Base-by-base conservation (phyloP, 805 yeast species). In the Barnettozyma populi region DNA sequence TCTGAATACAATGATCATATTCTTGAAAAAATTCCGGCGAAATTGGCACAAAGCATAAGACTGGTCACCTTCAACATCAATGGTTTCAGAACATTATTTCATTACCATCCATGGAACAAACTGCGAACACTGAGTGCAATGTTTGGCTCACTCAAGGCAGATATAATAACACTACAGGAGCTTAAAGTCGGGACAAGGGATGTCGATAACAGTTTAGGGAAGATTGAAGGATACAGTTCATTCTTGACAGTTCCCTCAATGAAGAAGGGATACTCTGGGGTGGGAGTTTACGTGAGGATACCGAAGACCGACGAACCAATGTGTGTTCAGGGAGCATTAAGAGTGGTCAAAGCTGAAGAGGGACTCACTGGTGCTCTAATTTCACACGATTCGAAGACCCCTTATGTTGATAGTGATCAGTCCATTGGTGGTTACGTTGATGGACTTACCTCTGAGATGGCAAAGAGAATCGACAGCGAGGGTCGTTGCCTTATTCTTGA, bases 261-360 rank as follows among this genome's bases (percentile, higher is more conserved):
- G 2, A 86, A 80, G 60, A 86, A 81, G 59, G 98, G 98, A 0
- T 94, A 94, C 62, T 79, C 92, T 47, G 99, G 99, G 0, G 97
- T 92, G 1, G 95, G 90, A 0, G 76, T 92, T 3, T 92, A 87
- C 66, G 74, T 87, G 2, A 68, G 90, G 41, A 64, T 70, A 3
- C 79, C 84, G 1, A 56, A 59, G 1, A 66, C 64, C 0, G 64
- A 63, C 10, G 86, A 83, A 23, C 63, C 75, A 0, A 60, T 64
- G 1, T 40, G 52, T 20, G 46, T 68, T 2, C 61, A 57, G 45
- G 59, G 62, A 18, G 61, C 73, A 2, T 60, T 90, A 23, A 66
- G 72, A 2, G 88, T 89, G 1, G 44, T 76, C 3, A 79, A 77
- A 53, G 97, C 90, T 0, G 98, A 94, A 61, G 96, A 92, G 64